phyloP scores from a whole-genome alignment of 768 basidiomycete species.

The Fomitopsis pulvina region DNA sequence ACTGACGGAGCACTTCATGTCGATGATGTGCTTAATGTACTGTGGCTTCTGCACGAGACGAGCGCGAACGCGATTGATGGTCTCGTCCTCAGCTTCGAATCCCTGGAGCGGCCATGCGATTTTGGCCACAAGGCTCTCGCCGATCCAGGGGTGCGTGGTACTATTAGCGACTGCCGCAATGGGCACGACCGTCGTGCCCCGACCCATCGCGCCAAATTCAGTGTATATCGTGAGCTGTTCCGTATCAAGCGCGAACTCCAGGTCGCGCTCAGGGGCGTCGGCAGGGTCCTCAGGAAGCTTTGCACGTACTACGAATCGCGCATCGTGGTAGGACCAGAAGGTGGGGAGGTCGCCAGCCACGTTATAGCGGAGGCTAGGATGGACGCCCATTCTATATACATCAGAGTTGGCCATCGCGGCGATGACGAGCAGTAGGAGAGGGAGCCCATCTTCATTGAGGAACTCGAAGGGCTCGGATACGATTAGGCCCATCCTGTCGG shows the following conservation, averaged over 20 bases:
- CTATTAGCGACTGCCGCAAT: neutral
- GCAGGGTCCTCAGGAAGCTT: neutral
- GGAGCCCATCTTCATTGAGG: neutral
- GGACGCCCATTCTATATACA: neutral
- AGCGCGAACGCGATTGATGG: neutral
- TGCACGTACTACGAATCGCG: neutral
- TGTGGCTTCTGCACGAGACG: too few species aligned
- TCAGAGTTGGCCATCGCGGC: too few species aligned
- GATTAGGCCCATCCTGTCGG: too few species aligned
- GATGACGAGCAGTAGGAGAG: neutral
- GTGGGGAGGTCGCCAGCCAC: neutral
- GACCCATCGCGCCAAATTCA: slow-evolving; percentile 1
- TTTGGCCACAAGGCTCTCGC: too few species aligned
- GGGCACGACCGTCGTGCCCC: slow-evolving; percentile 2
- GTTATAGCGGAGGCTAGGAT: neutral
- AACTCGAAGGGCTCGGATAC: slow-evolving; percentile 1
- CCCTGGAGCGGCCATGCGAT: slow-evolving; percentile 1
- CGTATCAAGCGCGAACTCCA: neutral
- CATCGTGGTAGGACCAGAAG: neutral
- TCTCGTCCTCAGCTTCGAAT: neutral
- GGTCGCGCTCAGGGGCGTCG: too few species aligned
- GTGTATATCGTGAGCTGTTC: neutral
- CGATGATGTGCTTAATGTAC: slow-evolving; percentile 2
- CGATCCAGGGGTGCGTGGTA: neutral
- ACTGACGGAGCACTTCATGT: neutral